Base-by-base conservation (phyloP, 169 alveolate species). In the Besnoitia besnoiti region DNA sequence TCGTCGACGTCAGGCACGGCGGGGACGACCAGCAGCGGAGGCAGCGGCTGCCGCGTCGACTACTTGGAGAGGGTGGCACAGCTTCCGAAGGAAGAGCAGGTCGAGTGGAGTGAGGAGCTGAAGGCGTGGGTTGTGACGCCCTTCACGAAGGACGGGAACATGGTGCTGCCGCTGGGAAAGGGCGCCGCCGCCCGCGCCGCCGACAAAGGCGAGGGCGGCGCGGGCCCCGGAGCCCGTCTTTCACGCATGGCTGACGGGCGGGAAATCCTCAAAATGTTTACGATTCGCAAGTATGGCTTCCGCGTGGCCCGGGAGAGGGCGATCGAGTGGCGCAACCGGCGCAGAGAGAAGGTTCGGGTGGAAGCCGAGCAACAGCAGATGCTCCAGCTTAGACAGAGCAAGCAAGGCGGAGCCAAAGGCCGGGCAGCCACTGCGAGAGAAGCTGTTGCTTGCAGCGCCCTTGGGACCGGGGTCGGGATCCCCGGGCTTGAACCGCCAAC, bases 81-180 rank as follows among this genome's bases (percentile, higher is more conserved):
- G 88, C 79, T 89, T 35, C 93, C 93, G 12, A 30, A 24, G 35
- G 93, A 89, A 51, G 88, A 82, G 46, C 89, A 67, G 27, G 88
- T 89, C 21, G 88, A 73, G 40, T 89, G 93, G 93, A 40, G 47
- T 24, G 93, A 89, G 46, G 50, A 77, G 0, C 49, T 89, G 4
- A 89, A 89, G 79, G 93, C 93, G 19, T 89, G 93, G 93, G 93
- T 89, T 0, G 93, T 89, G 44, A 89, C 88, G 33, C 85, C 89
- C 40, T 59, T 77, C 59, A 67, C 40, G 21, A 40, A 12, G 55
- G 77, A 35, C 33, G 59, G 37, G 39, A 39, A 44, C 33, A 39
- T 40, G 37, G 42, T 51, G 79, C 77, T 47, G 79, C 90, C 24
- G 79, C 90, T 46, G 76, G 44, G 19, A 75, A 44, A 16, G 90